A percentile compares a stretch with the other conserved stretches of the same genome.
Evolutionary conservation across 1,139 yeast species (phyloP).

Genomic region (Petasospora fabianii): DNA sequence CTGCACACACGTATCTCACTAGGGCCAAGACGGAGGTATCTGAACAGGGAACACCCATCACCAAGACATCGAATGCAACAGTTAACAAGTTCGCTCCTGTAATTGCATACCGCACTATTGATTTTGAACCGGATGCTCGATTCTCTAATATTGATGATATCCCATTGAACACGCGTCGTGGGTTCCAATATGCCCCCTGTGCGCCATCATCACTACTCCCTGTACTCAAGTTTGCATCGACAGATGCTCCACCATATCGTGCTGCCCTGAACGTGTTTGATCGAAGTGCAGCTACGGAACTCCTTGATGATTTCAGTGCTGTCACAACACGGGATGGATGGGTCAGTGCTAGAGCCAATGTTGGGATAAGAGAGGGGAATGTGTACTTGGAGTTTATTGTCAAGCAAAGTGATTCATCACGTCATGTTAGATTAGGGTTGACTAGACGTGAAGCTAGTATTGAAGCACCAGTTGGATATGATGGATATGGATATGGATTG

Average conservation of each 20-base stretch:
- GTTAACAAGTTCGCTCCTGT: conserved; percentile 47
- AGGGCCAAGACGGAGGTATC: conserved; percentile 7
- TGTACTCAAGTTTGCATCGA: conserved; percentile 64
- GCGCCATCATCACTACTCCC: conserved; percentile 62
- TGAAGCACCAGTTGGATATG: conserved; percentile 95
- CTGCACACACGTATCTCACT: conserved; percentile 7
- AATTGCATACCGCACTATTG: conserved; percentile 36
- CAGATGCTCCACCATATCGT: conserved; percentile 66
- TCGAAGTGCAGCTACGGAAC: conserved; percentile 56
- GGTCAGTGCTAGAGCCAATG: conserved; percentile 74
- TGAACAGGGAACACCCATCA: conserved; percentile 1
- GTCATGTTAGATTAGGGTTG: conserved; percentile 78
- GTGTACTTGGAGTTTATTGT: conserved; percentile 78
- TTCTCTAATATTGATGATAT: conserved; percentile 64
- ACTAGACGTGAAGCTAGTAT: conserved; percentile 82
- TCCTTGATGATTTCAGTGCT: conserved; percentile 40
- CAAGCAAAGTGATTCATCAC: conserved; percentile 40
- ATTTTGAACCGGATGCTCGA: conserved; percentile 27
- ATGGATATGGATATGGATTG: conserved; percentile 89
- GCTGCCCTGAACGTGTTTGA: conserved; percentile 72
- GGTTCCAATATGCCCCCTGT: conserved; percentile 80
- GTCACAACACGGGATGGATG: conserved; percentile 69
- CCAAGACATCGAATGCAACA: neutral
- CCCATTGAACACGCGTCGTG: conserved; percentile 68
- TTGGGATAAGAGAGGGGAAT: conserved; percentile 72